Conservation (phyloP, 768 basidiomycete genomes). For the Crucibulum laeve region DNA sequence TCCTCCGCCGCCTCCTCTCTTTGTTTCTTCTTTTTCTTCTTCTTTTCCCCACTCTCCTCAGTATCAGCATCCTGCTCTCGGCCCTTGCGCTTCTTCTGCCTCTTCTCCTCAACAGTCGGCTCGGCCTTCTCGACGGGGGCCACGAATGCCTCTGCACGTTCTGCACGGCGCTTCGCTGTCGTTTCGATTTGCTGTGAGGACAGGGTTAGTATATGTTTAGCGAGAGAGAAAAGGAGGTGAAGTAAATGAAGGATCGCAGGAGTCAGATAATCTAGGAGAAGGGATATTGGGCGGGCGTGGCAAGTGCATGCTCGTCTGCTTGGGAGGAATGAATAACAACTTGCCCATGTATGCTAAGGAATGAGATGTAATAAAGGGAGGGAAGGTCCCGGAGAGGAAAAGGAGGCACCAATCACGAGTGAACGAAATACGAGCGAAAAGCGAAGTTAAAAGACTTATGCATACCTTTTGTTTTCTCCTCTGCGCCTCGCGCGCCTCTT, state of each 20-base stretch:
- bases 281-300: no score
- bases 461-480: slow-evolving; percentile 73
- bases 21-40: slow-evolving; percentile 25
- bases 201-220: neutral
- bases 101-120: slow-evolving; percentile 76
- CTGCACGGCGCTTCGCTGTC: slow-evolving; percentile 64
- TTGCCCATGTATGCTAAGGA: no score
- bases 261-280: no score
- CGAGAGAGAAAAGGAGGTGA: no score
- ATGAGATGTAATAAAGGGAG: no score
- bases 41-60: slow-evolving; percentile 25
- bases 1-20: slow-evolving; percentile 20
- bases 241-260: no score
- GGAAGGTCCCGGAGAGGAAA: no score
- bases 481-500: slow-evolving; percentile 68
- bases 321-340: no score
- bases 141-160: slow-evolving; percentile 84
- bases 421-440: no score
- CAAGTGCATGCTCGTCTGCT: no score
- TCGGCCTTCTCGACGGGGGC: slow-evolving; percentile 79
- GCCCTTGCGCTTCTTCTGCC: slow-evolving; percentile 45
- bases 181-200: slow-evolving; percentile 69
- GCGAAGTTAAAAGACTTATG: neutral
- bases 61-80: slow-evolving; percentile 37
- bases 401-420: no score